phyloP scores from a whole-genome alignment of 306 rosid species.

The Gynostemma pentaphyllum region DNA sequence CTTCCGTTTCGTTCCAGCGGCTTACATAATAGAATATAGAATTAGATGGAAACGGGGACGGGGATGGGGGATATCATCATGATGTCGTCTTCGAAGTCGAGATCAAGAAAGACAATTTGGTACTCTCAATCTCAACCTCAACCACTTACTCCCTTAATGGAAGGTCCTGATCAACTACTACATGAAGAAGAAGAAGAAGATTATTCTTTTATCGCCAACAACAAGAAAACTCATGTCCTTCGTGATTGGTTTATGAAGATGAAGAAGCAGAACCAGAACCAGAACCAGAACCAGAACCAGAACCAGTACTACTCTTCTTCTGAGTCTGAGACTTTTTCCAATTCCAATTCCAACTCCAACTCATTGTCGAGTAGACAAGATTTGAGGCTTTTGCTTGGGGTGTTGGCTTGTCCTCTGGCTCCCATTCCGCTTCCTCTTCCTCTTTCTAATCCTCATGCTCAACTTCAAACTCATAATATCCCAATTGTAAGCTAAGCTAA shows the following conservation, averaged over 20 bases:
- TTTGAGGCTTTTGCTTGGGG: constrained; percentile 80
- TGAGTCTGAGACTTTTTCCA: no score
- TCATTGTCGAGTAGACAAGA: no score
- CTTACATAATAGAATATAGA: no score
- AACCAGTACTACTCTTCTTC: no score
- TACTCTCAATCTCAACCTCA: constrained; percentile 79
- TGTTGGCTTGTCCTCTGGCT: constrained; percentile 87
- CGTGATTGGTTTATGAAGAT: constrained; percentile 94
- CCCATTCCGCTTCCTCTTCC: constrained; percentile 51
- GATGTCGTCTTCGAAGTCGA: constrained; percentile 37
- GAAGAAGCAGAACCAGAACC: no score
- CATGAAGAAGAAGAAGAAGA: constrained; percentile 71
- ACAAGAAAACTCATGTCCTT: constrained; percentile 45
- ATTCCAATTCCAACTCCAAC: constrained; percentile 45
- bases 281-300: no score
- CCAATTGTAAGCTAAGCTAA: constrained; percentile 77
- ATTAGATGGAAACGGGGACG: constrained; percentile 23
- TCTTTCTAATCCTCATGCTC: constrained; percentile 5
- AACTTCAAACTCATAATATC: constrained; percentile 26
- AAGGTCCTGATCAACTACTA: constrained; percentile 85
- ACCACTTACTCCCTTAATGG: constrained; percentile 78
- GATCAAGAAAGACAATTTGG: constrained; percentile 76
- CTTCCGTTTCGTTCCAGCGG: no score
- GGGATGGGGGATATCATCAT: no score
- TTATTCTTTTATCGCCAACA: no score